Evolutionary conservation across 495 filamentous ascomycete genomes (phyloP).

Genomic region (Xylaria telfairii): DNA sequence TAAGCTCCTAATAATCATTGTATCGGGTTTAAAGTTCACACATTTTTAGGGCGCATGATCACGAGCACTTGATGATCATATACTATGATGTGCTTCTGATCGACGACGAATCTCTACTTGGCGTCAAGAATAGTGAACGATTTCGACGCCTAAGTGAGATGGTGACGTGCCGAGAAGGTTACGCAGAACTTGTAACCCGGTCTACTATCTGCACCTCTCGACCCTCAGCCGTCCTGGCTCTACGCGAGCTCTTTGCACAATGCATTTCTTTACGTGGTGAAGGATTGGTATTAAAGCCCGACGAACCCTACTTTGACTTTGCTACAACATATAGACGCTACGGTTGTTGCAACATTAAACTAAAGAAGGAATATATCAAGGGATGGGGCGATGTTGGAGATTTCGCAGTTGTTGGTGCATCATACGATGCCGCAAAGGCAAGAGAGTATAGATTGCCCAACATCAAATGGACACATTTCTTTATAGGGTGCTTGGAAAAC

Average conservation of each 20-base stretch:
- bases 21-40: slow-evolving; percentile 26
- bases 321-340: slow-evolving; percentile 39
- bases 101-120: slow-evolving; percentile 70
- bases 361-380: slow-evolving; percentile 90
- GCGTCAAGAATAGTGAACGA: slow-evolving; percentile 64
- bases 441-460: slow-evolving; percentile 52
- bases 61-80: slow-evolving; percentile 83
- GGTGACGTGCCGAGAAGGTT: slow-evolving; percentile 61
- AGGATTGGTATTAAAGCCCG: slow-evolving; percentile 82
- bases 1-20: slow-evolving; percentile 42
- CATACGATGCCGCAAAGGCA: slow-evolving; percentile 66
- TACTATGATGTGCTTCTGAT: slow-evolving; percentile 80
- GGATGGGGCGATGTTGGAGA: slow-evolving; percentile 82
- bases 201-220: slow-evolving; percentile 66
- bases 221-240: slow-evolving; percentile 46
- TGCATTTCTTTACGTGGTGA: slow-evolving; percentile 72
- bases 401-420: slow-evolving; percentile 76
- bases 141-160: slow-evolving; percentile 64
- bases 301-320: slow-evolving; percentile 77
- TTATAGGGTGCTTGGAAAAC: slow-evolving; percentile 78
- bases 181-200: slow-evolving; percentile 65
- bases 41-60: slow-evolving; percentile 58
- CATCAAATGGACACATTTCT: slow-evolving; percentile 77
- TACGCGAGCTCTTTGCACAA: slow-evolving; percentile 68
- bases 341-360: slow-evolving; percentile 71